Evolutionary conservation across 257 asterid genomes (phyloP), one percentile per base, ranked within the genome.

Genomic region (Solanum tarapatanum): DNA sequence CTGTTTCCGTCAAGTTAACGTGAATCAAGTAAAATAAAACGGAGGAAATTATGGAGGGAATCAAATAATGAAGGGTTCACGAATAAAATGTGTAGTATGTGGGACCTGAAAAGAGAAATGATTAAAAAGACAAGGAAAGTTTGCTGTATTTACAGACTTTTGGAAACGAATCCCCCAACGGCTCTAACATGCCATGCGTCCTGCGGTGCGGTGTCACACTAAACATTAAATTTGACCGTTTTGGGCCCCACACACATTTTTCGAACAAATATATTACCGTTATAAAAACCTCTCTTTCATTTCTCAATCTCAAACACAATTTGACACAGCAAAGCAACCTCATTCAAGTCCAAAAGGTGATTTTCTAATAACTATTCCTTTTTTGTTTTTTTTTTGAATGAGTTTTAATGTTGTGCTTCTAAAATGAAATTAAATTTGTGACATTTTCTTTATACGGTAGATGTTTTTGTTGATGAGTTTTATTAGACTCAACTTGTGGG

Each of bases 121-220:
- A 93, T 92, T 90, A 91, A 84, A 92, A 12, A 26, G 90, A 91
- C 93, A 87, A 58, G 89, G 70, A 73, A 77, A 12, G 45, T 58
- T 84, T 87, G 95, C 95, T 94, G 94, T 92, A 89, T 37, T 37
- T 89, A 88, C 95, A 92, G 93, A 58, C 90, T 88, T 11, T 43
- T 84, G 85, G 33, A 39, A 89, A 90, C 85, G 92, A 93, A 88
- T 89, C 93, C 87, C 89, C 37, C 84, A 95, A 95, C 98, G 98
- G 97, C 98, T 93, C 93, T 90, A 91, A 92, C 94, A 87, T 77
- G 84, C 36, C 35, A 76, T 37, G 55, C 19, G 32, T 16, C 21
- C 58, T 77, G 84, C 84, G 35, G 62, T 91, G 94, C 91, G 87
- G 86, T 92, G 94, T 86, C 94, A 91, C 66, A 90, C 24, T 21